These are phyloP conservation scores for Marasmius fiardii DNA, from an alignment of 1,284 basidiomycete genomes.

Conservation along the genomic window DNA sequence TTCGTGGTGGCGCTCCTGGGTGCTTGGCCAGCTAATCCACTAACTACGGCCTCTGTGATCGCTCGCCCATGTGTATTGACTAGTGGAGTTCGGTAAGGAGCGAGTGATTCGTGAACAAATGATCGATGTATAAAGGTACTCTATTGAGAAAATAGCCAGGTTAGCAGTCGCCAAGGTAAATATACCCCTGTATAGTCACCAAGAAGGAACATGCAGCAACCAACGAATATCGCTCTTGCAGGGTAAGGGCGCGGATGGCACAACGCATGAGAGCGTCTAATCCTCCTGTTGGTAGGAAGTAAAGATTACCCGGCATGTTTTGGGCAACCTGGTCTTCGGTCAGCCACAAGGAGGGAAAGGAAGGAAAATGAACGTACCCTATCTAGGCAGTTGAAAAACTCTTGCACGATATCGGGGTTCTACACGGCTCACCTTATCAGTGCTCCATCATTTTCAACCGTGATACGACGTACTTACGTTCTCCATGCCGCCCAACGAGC, in stretches of 20 bases:
- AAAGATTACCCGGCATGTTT: conserved; percentile 71
- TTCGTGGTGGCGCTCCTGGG: conserved; percentile 83
- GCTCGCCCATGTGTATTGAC: conserved; percentile 62
- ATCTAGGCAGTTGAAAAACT: conserved; percentile 81
- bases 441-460: not conserved
- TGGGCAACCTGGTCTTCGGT: conserved; percentile 52
- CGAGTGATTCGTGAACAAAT: conserved; percentile 46
- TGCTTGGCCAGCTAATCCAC: conserved; percentile 77
- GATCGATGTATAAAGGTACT: conserved; percentile 61
- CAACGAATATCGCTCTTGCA: conserved; percentile 87
- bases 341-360: conserved; percentile 2
- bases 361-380: conserved; percentile 38
- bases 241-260: conserved; percentile 62
- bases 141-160: conserved; percentile 28
- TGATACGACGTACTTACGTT: conserved; percentile 43
- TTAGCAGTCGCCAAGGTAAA: not conserved
- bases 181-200: conserved; percentile 40
- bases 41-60: conserved; percentile 69
- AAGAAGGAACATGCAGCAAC: conserved; percentile 81
- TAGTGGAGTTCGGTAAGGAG: conserved; percentile 27
- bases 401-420: conserved; percentile 89
- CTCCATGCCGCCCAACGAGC: conserved; percentile 47
- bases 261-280: conserved; percentile 74
- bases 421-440: conserved; percentile 23
- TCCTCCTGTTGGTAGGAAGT: conserved; percentile 61